A percentile compares a stretch with the other conserved stretches of the same genome.
These are phyloP conservation scores for Hura crepitans DNA, from an alignment of 441 rosid species.

Conservation along the genomic window DNA sequence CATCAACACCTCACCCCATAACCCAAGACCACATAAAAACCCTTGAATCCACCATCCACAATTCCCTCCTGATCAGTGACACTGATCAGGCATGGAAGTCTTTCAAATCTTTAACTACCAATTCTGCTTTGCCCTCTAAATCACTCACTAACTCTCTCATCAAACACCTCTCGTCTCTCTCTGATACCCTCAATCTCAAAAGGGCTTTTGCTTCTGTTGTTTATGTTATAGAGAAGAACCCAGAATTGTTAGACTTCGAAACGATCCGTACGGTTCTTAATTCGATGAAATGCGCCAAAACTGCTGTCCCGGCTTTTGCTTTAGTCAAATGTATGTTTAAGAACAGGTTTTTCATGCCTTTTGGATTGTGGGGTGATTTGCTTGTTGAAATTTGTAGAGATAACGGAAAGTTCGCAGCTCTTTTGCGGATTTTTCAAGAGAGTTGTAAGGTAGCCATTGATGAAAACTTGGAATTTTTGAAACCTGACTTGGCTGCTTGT, in stretches of 20 bases:
- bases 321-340: conserved; percentile 64
- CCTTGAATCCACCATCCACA: conserved; percentile 57
- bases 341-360: conserved; percentile 79
- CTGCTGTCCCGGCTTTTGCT: conserved; percentile 81
- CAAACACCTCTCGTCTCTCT: conserved; percentile 51
- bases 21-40: conserved; percentile 41
- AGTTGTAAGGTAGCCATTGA: conserved; percentile 63
- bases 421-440: conserved; percentile 64
- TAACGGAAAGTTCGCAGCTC: conserved; percentile 41
- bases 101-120: conserved; percentile 61
- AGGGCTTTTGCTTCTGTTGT: conserved; percentile 89
- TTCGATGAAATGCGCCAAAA: conserved; percentile 55
- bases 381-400: conserved; percentile 52
- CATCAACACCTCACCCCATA: conserved; percentile 36
- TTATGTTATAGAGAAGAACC: conserved; percentile 62
- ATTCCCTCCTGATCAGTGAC: conserved; percentile 44
- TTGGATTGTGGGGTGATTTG: conserved; percentile 64
- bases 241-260: conserved; percentile 49
- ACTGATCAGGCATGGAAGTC: conserved; percentile 84
- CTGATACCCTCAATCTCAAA: conserved; percentile 59
- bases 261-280: conserved; percentile 46
- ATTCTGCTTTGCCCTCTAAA: conserved; percentile 44
- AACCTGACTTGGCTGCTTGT: conserved; percentile 66
- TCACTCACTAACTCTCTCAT: conserved; percentile 68
- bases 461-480: conserved; percentile 72